These are phyloP conservation scores for Penicillium coffeae DNA, from an alignment of 495 filamentous ascomycete species.

Conservation along the genomic window DNA sequence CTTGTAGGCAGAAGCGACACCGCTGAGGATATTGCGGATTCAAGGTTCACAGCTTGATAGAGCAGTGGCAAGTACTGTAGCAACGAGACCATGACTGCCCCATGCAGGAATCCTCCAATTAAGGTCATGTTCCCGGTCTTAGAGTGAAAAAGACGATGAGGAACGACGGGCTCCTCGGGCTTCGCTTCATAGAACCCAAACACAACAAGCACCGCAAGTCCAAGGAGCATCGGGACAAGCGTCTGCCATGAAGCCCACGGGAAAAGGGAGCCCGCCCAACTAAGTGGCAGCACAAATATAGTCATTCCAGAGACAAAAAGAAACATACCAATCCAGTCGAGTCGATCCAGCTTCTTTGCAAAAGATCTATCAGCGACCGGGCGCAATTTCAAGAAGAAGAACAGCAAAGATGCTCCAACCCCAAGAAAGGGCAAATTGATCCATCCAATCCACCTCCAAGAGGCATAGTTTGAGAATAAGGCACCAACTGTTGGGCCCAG, in stretches of 20 bases:
- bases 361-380: constrained; percentile 14
- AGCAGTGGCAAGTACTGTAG: constrained; percentile 46
- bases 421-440: constrained; percentile 60
- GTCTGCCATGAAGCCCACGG: constrained; percentile 50
- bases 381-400: constrained; percentile 44
- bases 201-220: constrained; percentile 8
- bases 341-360: constrained; percentile 26
- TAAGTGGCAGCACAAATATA: constrained; percentile 49
- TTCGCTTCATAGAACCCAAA: constrained; percentile 16
- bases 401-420: constrained; percentile 42
- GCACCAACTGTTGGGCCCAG: constrained; percentile 35
- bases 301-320: constrained; percentile 46
- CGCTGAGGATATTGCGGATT: constrained; percentile 27
- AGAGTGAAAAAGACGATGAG: constrained; percentile 30
- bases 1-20: constrained; percentile 18
- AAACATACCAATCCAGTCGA: constrained; percentile 55
- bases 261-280: constrained; percentile 54
- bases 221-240: constrained; percentile 34
- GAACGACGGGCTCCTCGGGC: constrained; percentile 11
- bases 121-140: constrained; percentile 25
- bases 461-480: constrained; percentile 28
- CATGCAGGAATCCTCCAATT: constrained; percentile 7
- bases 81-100: constrained; percentile 11
- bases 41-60: constrained; percentile 35
- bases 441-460: constrained; percentile 64